These are phyloP conservation scores for Scedosporium minutisporum DNA, from an alignment of 2,329 filamentous ascomycete species.

Conservation along the genomic window DNA sequence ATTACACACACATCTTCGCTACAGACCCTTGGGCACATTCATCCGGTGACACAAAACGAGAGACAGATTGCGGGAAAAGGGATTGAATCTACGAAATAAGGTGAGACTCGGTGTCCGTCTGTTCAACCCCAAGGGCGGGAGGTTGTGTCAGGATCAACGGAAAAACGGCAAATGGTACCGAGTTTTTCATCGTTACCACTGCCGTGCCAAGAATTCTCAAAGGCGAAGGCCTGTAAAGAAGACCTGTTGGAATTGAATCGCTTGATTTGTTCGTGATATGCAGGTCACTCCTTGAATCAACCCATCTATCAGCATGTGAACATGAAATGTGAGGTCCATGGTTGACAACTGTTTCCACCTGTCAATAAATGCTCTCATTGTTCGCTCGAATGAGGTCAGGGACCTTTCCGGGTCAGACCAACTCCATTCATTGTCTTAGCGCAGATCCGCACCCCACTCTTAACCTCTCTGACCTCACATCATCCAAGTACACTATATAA, in stretches of 20 bases:
- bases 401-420: no score
- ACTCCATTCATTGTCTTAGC: no score
- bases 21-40: neutral
- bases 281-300: neutral
- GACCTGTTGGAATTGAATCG: neutral
- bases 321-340: no score
- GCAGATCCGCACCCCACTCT: no score
- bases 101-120: neutral
- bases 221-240: neutral
- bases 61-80: neutral
- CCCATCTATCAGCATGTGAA: neutral
- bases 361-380: no score
- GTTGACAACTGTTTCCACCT: no score
- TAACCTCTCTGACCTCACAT: no score
- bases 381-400: no score
- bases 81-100: neutral
- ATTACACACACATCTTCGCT: neutral
- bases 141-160: no score
- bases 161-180: no score
- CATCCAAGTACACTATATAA: no score
- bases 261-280: neutral
- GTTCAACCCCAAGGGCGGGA: neutral
- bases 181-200: no score
- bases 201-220: neutral
- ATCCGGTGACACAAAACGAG: neutral